These are phyloP conservation scores for Lepraria neglecta DNA, from an alignment of 495 filamentous ascomycete genomes.

Conservation along the genomic window DNA sequence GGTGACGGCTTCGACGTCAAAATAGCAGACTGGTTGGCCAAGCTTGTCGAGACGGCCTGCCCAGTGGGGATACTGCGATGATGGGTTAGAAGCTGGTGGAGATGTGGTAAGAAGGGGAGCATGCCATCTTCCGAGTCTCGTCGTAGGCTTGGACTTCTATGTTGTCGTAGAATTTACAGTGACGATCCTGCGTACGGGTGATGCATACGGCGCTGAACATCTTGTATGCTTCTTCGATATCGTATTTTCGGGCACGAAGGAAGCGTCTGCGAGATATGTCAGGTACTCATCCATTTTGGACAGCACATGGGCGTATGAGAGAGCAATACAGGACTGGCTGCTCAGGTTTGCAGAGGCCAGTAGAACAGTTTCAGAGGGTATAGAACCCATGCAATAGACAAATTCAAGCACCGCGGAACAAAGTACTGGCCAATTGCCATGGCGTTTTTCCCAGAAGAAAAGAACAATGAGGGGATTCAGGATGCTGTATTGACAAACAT, in stretches of 20 bases:
- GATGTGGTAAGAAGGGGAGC: neutral
- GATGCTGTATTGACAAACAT: neutral
- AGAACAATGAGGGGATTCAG: neutral
- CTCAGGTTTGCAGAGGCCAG: neutral
- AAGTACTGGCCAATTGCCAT: too few species aligned
- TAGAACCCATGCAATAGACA: neutral
- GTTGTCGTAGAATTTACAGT: constrained; percentile 52
- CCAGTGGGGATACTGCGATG: constrained; percentile 35
- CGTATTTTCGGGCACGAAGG: constrained; percentile 11
- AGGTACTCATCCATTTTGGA: neutral
- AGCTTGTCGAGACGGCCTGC: constrained; percentile 33
- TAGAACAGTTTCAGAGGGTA: neutral
- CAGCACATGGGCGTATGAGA: neutral
- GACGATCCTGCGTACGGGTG: constrained; percentile 67
- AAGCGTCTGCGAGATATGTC: constrained; percentile 10
- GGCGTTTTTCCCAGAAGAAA: neutral
- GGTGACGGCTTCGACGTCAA: constrained; percentile 27
- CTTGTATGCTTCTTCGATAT: constrained; percentile 46
- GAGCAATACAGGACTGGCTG: neutral
- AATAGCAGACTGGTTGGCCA: constrained; percentile 31
- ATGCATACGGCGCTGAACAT: constrained; percentile 83
- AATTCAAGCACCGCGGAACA: neutral
- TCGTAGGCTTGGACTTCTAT: constrained; percentile 2
- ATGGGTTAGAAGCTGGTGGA: neutral
- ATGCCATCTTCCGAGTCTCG: constrained; percentile 4